Evolutionary conservation across 2,329 filamentous ascomycete genomes (phyloP), one percentile per base, ranked within the genome.

Genomic region (Hypoxylon sp.): DNA sequence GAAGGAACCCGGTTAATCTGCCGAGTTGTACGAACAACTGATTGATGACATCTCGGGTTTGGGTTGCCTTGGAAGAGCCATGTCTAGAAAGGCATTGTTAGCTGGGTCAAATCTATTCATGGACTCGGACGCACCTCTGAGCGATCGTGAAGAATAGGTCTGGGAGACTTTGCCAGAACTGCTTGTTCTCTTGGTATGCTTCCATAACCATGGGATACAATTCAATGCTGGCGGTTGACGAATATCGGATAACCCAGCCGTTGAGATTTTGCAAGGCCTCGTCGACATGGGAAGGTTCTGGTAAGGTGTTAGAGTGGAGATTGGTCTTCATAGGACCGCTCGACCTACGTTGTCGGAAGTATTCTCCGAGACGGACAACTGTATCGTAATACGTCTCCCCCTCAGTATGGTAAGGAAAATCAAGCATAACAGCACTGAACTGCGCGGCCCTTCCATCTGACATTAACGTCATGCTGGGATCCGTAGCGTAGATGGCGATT

Each of bases 81-180:
- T 72, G 57, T 60, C 76, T 74, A 53, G 65, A 11, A 30, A 37
- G 26, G 47, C 6, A 5, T 34, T 8, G 44, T 71, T 50, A 72
- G 63, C 20, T 41, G 32, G 57, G 37, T 47, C 17, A 26, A 51
- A 4, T 52, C 30, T 48, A 39, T 22, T 17, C 11, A 10, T 8
- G 13, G n/a, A 43, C n/a, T 50, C 26, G n/a, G 20, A 72, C 80
- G 67, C 77, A 84, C 83, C 78, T 81, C 59, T 80, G 77, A 32
- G 68, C 72, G 20, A 82, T 70, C 7, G 72, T 72, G 71, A 75
- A 79, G 17, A 87, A 76, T 8, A 88, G 68, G 0, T 84, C 81
- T 0, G 87, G 85, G 24, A 89, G 78, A 2, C 73, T 64, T 30
- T 73, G 67, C 87, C 87, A 89, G 66, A 89, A 84, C 3, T 76